Evolutionary conservation across 1,284 basidiomycete species (phyloP).

Genomic region (Heterobasidion occidentale): DNA sequence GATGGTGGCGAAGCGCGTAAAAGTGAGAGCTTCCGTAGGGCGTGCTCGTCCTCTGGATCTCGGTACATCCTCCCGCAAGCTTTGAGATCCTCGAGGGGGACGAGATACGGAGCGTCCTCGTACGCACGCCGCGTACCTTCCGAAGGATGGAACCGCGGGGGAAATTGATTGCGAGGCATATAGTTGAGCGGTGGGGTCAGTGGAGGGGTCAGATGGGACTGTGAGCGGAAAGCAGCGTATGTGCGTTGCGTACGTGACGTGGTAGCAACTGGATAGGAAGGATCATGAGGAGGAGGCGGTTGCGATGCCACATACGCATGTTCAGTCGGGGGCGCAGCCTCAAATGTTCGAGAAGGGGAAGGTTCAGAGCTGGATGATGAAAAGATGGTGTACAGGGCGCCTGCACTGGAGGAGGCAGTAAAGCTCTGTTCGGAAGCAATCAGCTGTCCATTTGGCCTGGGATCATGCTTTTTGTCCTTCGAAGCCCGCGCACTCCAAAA

Average conservation of each 20-base stretch:
- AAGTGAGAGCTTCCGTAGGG: slow-evolving; percentile 41
- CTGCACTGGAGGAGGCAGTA: slow-evolving; percentile 6
- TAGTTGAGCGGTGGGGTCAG: background rate
- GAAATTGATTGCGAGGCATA: background rate
- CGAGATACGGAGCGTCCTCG: slow-evolving; percentile 24
- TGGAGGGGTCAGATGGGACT: background rate
- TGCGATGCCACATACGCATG: background rate
- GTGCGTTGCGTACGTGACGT: background rate
- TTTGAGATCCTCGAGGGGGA: slow-evolving; percentile 54
- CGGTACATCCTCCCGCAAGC: slow-evolving; percentile 39
- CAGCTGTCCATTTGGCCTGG: slow-evolving; percentile 1
- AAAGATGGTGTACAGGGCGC: slow-evolving; percentile 13
- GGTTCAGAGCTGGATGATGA: slow-evolving; percentile 10
- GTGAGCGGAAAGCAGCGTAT: background rate
- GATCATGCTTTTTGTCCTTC: slow-evolving; percentile 49
- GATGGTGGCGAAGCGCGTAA: slow-evolving; percentile 1
- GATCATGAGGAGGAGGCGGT: background rate
- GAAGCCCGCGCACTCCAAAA: slow-evolving; percentile 68
- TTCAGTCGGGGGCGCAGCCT: background rate
- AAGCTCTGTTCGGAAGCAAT: slow-evolving; percentile 3
- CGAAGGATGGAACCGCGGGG: background rate
- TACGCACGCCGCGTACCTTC: background rate
- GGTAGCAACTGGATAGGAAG: background rate
- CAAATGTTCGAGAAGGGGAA: background rate
- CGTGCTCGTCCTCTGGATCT: slow-evolving; percentile 50